Percentiles rank a stretch among this genome's conserved stretches.
Evolutionary conservation across 2,329 filamentous ascomycete species (phyloP).

Genomic region (Xylariaceae sp.): DNA sequence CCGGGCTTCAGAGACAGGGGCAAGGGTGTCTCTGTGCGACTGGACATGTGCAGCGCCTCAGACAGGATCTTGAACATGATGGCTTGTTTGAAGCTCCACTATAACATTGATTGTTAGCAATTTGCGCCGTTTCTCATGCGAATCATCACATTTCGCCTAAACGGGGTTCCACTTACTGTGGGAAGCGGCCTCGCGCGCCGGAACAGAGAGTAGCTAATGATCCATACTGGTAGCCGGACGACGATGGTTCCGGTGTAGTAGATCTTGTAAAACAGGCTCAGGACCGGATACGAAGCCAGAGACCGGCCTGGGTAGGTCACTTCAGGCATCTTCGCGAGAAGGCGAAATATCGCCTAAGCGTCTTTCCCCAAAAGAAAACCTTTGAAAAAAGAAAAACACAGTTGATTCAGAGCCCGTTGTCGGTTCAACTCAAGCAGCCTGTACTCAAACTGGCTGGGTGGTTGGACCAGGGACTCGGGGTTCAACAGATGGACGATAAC

Average conservation of each 20-base stretch:
- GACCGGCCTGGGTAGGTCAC: slow-evolving; percentile 18
- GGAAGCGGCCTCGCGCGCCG: slow-evolving; percentile 16
- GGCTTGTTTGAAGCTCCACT: slow-evolving; percentile 23
- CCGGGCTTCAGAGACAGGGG: slow-evolving; percentile 20
- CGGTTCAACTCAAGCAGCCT: not conserved
- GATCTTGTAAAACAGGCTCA: slow-evolving; percentile 20
- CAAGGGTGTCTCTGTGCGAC: slow-evolving; percentile 12
- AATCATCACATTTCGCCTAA: not conserved
- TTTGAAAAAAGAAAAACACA: not conserved
- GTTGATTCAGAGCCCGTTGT: not conserved
- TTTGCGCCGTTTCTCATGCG: not conserved
- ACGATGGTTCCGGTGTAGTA: slow-evolving; percentile 13
- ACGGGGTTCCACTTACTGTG: slow-evolving; percentile 5
- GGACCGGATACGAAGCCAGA: slow-evolving; percentile 18
- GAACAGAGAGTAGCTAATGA: slow-evolving; percentile 17
- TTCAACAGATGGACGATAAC: not conserved
- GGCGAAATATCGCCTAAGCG: not conserved
- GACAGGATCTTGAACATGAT: slow-evolving; percentile 13
- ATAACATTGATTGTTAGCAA: slow-evolving; percentile 1
- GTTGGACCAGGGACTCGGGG: not conserved
- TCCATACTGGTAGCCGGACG: slow-evolving; percentile 22
- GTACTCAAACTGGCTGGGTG: not conserved
- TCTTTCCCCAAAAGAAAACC: not conserved
- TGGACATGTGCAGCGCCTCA: slow-evolving; percentile 5
- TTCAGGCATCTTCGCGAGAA: slow-evolving; percentile 5